Evolutionary conservation across 169 alveolate genomes (phyloP).

Genomic region (Plasmodium berghei): DNA sequence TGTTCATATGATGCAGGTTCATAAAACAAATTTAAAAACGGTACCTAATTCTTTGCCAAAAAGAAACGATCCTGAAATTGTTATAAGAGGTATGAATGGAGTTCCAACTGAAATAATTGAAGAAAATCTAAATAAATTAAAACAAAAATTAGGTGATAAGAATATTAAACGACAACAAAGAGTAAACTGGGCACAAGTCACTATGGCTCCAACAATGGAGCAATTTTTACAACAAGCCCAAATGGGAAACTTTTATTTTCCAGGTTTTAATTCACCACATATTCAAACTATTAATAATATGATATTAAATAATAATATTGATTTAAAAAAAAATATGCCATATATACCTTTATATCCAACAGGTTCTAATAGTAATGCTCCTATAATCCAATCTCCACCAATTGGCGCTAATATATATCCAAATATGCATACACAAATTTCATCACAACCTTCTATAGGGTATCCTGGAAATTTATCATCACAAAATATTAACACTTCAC

Average conservation of each 20-base stretch:
- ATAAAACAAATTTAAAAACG: conserved; percentile 89
- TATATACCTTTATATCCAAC: conserved; percentile 43
- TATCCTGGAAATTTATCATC: conserved; percentile 38
- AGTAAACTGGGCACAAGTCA: conserved; percentile 88
- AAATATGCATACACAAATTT: conserved; percentile 11
- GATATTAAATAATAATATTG: conserved; percentile 24
- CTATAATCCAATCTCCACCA: conserved; percentile 36
- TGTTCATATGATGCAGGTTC: conserved; percentile 95
- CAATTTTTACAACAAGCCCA: conserved; percentile 81
- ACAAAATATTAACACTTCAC: conserved; percentile 9
- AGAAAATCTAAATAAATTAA: conserved; percentile 85
- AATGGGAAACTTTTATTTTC: conserved; percentile 71
- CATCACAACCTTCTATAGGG: conserved; percentile 11
- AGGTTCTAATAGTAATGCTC: conserved; percentile 3
- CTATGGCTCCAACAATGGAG: conserved; percentile 85
- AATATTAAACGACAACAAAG: conserved; percentile 86
- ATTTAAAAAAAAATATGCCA: conserved; percentile 34
- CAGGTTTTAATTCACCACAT: conserved; percentile 70
- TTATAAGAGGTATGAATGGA: conserved; percentile 98
- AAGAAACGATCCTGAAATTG: conserved; percentile 94
- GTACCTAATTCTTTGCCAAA: conserved; percentile 98
- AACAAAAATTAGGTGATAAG: conserved; percentile 83
- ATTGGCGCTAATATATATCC: conserved; percentile 43
- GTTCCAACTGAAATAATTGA: conserved; percentile 93
- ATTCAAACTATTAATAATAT: conserved; percentile 33